These are phyloP conservation scores for Ampelomyces quisqualis DNA, from an alignment of 2,329 filamentous ascomycete genomes.

Conservation along the genomic window DNA sequence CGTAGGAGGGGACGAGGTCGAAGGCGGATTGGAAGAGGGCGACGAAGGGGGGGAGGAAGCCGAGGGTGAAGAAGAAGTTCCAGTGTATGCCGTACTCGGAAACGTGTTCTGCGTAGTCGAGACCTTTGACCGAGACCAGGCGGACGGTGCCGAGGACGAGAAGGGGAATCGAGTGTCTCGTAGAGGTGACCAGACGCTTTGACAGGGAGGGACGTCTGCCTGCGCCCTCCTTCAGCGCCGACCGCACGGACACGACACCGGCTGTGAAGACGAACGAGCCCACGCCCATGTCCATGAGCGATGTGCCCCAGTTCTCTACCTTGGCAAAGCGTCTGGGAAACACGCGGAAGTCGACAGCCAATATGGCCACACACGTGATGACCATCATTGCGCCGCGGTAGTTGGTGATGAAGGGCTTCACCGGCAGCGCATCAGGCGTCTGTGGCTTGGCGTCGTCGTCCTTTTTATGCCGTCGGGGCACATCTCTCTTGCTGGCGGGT, in stretches of 20 bases:
- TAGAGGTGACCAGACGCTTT: slow-evolving; percentile 63
- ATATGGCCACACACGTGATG: slow-evolving; percentile 82
- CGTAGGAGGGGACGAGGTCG: slow-evolving; percentile 71
- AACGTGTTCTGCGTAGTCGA: slow-evolving; percentile 96
- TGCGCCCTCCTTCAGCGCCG: slow-evolving; percentile 68
- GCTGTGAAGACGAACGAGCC: slow-evolving; percentile 96
- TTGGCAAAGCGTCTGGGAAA: slow-evolving; percentile 96
- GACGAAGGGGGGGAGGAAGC: slow-evolving; percentile 82
- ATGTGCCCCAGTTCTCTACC: slow-evolving; percentile 98
- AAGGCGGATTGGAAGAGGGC: slow-evolving; percentile 77
- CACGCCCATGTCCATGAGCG: slow-evolving; percentile 97
- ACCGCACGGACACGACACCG: slow-evolving; percentile 83
- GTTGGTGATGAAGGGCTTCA: slow-evolving; percentile 88
- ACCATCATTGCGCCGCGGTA: slow-evolving; percentile 93
- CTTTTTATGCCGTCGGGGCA: slow-evolving; percentile 24
- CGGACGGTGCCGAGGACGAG: slow-evolving; percentile 77
- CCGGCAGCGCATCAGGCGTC: slow-evolving; percentile 60
- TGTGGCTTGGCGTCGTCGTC: slow-evolving; percentile 17
- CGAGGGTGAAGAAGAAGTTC: slow-evolving; percentile 99
- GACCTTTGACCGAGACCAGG: slow-evolving; percentile 83
- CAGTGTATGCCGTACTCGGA: slow-evolving; percentile 98
- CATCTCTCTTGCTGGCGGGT: slow-evolving; percentile 13
- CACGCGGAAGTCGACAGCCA: slow-evolving; percentile 93
- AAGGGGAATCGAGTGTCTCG: slow-evolving; percentile 81
- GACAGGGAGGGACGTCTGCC: slow-evolving; percentile 53